A percentile compares a stretch with the other conserved stretches of the same genome.
phyloP scores from a whole-genome alignment of 140 eudicot genomes.

The Bidens hawaiensis region DNA sequence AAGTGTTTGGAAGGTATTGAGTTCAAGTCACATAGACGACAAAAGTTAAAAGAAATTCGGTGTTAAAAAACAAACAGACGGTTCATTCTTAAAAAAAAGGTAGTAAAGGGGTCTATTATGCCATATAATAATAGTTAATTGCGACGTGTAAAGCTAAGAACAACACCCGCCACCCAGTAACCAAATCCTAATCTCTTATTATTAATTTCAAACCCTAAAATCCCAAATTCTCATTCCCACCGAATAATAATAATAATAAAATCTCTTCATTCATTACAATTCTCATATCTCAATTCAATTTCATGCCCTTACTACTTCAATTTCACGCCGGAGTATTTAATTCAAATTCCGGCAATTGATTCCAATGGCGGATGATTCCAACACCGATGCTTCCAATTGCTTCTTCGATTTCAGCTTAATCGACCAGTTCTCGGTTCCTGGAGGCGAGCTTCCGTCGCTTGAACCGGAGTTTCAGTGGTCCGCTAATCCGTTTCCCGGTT shows the following conservation, averaged over 20 bases:
- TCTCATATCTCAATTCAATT: too few species aligned
- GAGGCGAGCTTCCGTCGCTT: slow-evolving; percentile 47
- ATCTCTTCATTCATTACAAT: not conserved
- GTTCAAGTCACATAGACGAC: too few species aligned
- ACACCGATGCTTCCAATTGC: slow-evolving; percentile 35
- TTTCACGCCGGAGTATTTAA: not conserved
- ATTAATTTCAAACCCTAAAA: not conserved
- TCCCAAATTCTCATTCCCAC: slow-evolving; percentile 23
- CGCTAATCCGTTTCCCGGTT: not conserved
- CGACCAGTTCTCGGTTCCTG: slow-evolving; percentile 45
- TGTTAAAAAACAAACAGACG: too few species aligned
- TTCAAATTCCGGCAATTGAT: slow-evolving; percentile 21
- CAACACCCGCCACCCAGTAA: slow-evolving; percentile 29
- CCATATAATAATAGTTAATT: not conserved
- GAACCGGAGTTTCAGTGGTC: slow-evolving; percentile 47
- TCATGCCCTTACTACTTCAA: too few species aligned
- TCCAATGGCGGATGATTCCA: slow-evolving; percentile 37
- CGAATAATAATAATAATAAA: slow-evolving; percentile 12
- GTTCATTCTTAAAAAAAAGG: too few species aligned
- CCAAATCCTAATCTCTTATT: slow-evolving; percentile 23
- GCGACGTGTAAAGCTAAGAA: slow-evolving; percentile 23
- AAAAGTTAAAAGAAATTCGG: too few species aligned
- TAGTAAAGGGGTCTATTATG: not conserved
- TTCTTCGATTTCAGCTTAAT: slow-evolving; percentile 44
- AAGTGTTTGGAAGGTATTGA: too few species aligned